Evolutionary conservation across 164 flowering plant species (phyloP).

Genomic region (Malania oleifera): DNA sequence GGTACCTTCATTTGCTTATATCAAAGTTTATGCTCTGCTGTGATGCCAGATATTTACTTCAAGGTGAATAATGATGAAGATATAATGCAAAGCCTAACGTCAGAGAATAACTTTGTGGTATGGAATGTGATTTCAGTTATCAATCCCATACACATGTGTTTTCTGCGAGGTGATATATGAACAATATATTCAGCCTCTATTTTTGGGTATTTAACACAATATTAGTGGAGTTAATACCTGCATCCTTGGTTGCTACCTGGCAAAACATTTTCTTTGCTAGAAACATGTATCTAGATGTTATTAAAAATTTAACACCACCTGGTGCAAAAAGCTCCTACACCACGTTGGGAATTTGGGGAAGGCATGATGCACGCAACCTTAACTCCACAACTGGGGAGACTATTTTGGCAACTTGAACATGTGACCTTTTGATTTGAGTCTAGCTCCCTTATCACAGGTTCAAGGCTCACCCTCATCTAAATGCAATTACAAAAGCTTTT

Average conservation of each 20-base stretch:
- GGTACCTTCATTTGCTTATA: conserved; percentile 1
- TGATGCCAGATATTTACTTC: conserved; percentile 71
- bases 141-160: background rate
- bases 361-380: too few species aligned
- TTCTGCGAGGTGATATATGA: background rate
- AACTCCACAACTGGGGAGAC: too few species aligned
- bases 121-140: conserved; percentile 1
- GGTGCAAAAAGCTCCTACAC: too few species aligned
- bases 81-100: conserved; percentile 52
- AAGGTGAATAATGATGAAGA: conserved; percentile 74
- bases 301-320: too few species aligned
- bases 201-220: background rate
- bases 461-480: too few species aligned
- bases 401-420: too few species aligned
- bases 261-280: background rate
- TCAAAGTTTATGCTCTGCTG: conserved; percentile 17
- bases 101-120: conserved; percentile 81
- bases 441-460: too few species aligned
- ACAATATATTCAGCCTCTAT: background rate
- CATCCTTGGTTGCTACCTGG: background rate
- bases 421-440: too few species aligned
- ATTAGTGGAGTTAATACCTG: too few species aligned
- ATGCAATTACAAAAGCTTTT: too few species aligned
- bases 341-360: too few species aligned
- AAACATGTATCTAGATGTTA: background rate